Conservation (phyloP, 2,329 filamentous ascomycete species). For the Plenodomus biglobosus region DNA sequence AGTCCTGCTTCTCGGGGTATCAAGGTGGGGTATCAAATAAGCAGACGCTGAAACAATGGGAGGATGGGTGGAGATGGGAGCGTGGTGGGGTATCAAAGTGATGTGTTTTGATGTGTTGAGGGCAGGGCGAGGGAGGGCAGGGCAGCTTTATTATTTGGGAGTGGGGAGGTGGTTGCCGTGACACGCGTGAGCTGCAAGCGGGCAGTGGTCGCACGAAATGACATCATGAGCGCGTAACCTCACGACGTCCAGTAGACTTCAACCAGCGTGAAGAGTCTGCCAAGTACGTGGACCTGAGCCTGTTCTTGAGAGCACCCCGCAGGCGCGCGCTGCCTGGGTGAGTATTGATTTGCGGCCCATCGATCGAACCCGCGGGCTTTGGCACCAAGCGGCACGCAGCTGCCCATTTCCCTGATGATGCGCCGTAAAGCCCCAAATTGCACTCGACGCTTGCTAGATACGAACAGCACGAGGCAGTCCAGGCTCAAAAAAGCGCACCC, state of each 20-base stretch:
- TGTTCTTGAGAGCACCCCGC: neutral
- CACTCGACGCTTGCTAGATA: neutral
- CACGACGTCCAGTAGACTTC: neutral
- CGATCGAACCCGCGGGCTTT: neutral
- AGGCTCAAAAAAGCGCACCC: neutral
- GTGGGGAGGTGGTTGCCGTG: conserved; percentile 1
- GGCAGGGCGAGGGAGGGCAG: conserved; percentile 10
- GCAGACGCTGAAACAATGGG: conserved; percentile 28
- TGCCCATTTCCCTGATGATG: neutral
- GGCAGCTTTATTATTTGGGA: conserved; percentile 24
- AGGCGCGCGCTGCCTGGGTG: neutral
- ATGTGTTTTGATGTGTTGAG: conserved; percentile 4
- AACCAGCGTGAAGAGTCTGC: too few species aligned
- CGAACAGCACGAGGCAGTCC: neutral
- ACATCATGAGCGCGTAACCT: neutral
- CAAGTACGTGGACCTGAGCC: neutral
- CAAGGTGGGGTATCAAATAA: conserved; percentile 36
- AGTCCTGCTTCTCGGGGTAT: conserved; percentile 25
- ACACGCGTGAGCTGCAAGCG: neutral
- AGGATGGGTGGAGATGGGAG: conserved; percentile 1
- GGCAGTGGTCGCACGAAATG: neutral
- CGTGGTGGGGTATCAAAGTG: conserved; percentile 10
- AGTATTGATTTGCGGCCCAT: neutral
- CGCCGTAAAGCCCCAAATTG: neutral
- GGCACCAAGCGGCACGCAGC: neutral